A percentile compares a stretch with the other conserved stretches of the same genome.
Evolutionary conservation across 768 basidiomycete species (phyloP).

Genomic region (Trametes villosa): DNA sequence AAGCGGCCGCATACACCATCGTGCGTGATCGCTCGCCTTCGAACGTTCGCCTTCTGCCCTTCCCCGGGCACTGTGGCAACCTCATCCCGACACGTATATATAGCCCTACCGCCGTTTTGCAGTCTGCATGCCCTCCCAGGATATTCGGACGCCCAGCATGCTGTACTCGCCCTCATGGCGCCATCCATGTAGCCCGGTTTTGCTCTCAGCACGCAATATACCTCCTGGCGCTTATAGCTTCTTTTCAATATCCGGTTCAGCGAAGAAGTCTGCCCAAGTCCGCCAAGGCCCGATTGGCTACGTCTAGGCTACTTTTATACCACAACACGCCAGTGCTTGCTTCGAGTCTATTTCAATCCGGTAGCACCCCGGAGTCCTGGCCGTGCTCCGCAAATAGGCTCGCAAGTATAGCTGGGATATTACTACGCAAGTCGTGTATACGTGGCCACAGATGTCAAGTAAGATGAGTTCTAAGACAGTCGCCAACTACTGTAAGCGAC

Average conservation of each 20-base stretch:
- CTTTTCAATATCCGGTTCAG: neutral
- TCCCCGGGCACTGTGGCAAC: neutral
- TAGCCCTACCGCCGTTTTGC: neutral
- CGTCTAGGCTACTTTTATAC: neutral
- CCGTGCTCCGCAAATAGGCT: too few relatives aligned
- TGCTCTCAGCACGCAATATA: slow-evolving; percentile 2
- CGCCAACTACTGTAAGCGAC: too few relatives aligned
- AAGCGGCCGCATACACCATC: slow-evolving; percentile 4
- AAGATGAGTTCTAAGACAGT: too few relatives aligned
- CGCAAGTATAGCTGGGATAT: too few relatives aligned
- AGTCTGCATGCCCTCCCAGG: neutral
- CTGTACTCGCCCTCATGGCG: neutral
- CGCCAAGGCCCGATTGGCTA: neutral
- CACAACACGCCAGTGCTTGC: too few relatives aligned
- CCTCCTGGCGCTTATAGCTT: neutral
- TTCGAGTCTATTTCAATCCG: too few relatives aligned
- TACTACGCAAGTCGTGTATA: too few relatives aligned
- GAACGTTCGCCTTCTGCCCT: slow-evolving; percentile 6
- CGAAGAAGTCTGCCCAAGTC: neutral
- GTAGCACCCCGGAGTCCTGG: too few relatives aligned
- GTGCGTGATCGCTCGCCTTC: slow-evolving; percentile 9
- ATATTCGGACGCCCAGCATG: neutral
- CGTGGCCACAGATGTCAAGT: too few relatives aligned
- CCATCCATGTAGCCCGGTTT: neutral
- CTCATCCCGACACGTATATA: neutral